phyloP scores from a whole-genome alignment of 1,284 basidiomycete genomes.

The Ceratobasidium sp. region DNA sequence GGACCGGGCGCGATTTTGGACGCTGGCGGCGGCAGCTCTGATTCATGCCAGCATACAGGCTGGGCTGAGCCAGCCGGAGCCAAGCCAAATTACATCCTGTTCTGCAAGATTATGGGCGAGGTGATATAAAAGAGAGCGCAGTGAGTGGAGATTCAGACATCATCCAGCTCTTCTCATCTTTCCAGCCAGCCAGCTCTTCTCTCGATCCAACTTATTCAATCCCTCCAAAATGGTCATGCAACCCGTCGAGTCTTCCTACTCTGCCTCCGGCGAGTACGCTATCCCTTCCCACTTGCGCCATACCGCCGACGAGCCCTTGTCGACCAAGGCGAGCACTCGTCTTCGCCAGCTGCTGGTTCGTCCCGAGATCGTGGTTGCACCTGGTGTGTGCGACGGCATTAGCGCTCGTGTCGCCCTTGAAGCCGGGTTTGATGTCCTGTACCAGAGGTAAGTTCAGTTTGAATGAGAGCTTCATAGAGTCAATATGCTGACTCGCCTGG shows the following conservation, averaged over 20 bases:
- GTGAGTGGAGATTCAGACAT: not conserved
- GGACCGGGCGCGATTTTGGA: not conserved
- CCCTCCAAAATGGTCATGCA: constrained; percentile 15
- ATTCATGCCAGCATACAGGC: not conserved
- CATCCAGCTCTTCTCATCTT: not conserved
- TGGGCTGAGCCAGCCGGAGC: not conserved
- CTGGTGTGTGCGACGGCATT: constrained; percentile 86
- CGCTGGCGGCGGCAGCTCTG: constrained; percentile 1
- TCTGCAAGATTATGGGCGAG: not conserved
- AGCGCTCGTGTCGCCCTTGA: constrained; percentile 82
- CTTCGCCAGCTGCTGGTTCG: constrained; percentile 81
- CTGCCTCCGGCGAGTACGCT: constrained; percentile 56
- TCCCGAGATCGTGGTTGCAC: constrained; percentile 82
- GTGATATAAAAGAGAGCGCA: not conserved
- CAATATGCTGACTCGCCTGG: constrained; percentile 83
- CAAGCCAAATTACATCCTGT: not conserved
- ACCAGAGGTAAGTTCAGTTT: constrained; percentile 70
- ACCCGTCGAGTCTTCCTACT: constrained; percentile 17
- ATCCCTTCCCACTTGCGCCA: constrained; percentile 21
- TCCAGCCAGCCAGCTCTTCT: not conserved
- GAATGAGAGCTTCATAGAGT: not conserved
- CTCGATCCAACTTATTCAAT: not conserved
- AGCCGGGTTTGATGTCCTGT: constrained; percentile 80
- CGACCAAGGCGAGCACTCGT: constrained; percentile 75
- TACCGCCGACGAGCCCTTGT: constrained; percentile 61